Evolutionary conservation across 2,329 filamentous ascomycete species (phyloP), one percentile per base, ranked within the genome.

Genomic region (Talaromyces sp.): DNA sequence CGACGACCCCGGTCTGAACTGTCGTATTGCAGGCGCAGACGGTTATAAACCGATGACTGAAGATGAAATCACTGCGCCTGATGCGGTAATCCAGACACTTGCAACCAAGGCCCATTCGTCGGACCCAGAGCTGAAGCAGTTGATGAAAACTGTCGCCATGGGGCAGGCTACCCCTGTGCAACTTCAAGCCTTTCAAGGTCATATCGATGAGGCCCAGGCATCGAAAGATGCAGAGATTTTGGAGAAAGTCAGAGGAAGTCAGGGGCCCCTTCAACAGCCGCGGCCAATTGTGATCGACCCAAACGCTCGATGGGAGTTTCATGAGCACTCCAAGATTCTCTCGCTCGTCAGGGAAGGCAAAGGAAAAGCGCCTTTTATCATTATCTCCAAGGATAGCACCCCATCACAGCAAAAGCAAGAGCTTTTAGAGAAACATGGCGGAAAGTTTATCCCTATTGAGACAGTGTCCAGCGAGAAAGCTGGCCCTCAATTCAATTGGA

Each of bases 1-100:
- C 22, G 93, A 98, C 73, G 85, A 96, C 71, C 93, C 93, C 2
- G 87, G 86, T 2, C 80, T 98, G 58, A 97, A 96, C 73, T 95
- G 90, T 71, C 87, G 93, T 19, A 82, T 93, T 52, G 81, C 81
- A 30, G 84, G 84, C 33, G 83, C 82, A 2, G 78, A 81, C n/a
- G 80, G 82, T 0, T 86, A 62, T 25, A 57, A 49, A 44, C 42
- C 25, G 19, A 27, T 3, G 4, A 30, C 19, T 52, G 9, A 2
- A 52, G 32, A 53, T 3, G 32, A 28, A 13, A 42, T 2, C 4
- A n/a, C 15, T 28, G 10, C 15, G 6, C 11, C 19, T 15, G 33
- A 57, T 44, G 47, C 54, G 1, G 53, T 42, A 25, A 56, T 55
- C 17, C 27, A 42, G 42, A 28, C 58, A 4, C 58, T 60, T 28